phyloP scores from a whole-genome alignment of 1,284 basidiomycete species.

The Boletellus deceptivus region DNA sequence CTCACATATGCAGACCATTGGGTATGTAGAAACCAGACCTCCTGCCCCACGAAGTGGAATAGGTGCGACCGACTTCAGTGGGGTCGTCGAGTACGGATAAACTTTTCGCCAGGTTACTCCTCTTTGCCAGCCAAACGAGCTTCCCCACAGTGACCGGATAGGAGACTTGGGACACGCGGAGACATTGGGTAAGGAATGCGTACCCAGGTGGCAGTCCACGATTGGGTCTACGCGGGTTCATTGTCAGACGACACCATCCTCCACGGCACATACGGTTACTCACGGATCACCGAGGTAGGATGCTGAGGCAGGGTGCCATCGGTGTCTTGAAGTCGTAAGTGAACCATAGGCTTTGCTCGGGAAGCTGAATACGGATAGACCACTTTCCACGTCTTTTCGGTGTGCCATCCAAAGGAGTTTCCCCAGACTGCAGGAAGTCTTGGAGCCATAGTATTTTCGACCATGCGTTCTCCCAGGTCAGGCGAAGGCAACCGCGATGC shows the following conservation, averaged over 20 bases:
- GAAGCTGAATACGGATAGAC: conserved; percentile 22
- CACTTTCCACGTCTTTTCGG: conserved; percentile 20
- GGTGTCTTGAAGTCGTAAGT: conserved; percentile 5
- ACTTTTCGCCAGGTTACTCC: conserved; percentile 14
- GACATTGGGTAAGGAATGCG: conserved; percentile 33
- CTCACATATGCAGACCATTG: conserved; percentile 26
- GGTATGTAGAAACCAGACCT: conserved; percentile 17
- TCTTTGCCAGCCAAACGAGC: conserved; percentile 24
- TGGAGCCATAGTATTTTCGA: conserved; percentile 40
- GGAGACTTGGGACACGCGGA: neutral
- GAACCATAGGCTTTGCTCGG: conserved; percentile 2
- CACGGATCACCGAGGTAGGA: conserved; percentile 38
- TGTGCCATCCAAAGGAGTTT: conserved; percentile 33
- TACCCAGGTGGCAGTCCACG: conserved; percentile 41
- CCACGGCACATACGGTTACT: conserved; percentile 11
- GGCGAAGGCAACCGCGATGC: conserved; percentile 31
- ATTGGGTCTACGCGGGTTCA: conserved; percentile 33
- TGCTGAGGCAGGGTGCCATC: conserved; percentile 23
- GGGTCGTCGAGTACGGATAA: conserved; percentile 18
- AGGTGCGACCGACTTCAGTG: neutral
- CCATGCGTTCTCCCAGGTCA: conserved; percentile 34
- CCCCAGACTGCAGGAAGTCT: conserved; percentile 35
- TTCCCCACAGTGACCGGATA: conserved; percentile 12
- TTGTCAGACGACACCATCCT: conserved; percentile 2
- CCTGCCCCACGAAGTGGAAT: conserved; percentile 12